Conservation (phyloP, 495 filamentous ascomycete species). For the Diplogelasinospora grovesii region DNA sequence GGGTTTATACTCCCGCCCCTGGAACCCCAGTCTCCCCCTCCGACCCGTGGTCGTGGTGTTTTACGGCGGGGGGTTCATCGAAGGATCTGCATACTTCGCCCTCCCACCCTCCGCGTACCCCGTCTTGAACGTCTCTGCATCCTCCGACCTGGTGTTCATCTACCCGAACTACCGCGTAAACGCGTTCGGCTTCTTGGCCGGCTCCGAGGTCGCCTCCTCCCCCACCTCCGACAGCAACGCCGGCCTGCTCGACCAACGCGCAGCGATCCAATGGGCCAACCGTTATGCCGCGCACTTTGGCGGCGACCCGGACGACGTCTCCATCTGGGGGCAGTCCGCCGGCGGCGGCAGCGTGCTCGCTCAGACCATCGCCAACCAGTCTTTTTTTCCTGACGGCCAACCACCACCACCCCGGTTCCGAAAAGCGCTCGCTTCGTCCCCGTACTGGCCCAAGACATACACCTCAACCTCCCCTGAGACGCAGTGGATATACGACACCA, state of each 20-base stretch:
- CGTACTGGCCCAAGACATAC: slow-evolving; percentile 58
- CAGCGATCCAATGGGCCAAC: slow-evolving; percentile 46
- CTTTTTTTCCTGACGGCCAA: slow-evolving; percentile 24
- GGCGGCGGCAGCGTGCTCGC: slow-evolving; percentile 51
- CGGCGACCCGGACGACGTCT: slow-evolving; percentile 38
- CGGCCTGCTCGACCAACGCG: slow-evolving; percentile 43
- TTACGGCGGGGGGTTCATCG: slow-evolving; percentile 57
- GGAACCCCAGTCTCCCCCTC: slow-evolving; percentile 30
- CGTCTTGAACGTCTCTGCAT: slow-evolving; percentile 41
- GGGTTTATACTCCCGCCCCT: slow-evolving; percentile 52
- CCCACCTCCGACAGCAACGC: slow-evolving; percentile 43
- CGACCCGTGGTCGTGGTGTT: slow-evolving; percentile 55
- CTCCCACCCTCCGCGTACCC: slow-evolving; percentile 52
- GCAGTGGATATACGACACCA: slow-evolving; percentile 41
- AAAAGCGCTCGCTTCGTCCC: slow-evolving; percentile 52
- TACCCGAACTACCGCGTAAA: slow-evolving; percentile 53
- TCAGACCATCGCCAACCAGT: slow-evolving; percentile 35
- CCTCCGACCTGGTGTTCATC: slow-evolving; percentile 45
- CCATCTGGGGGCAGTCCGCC: slow-evolving; percentile 38
- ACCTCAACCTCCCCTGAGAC: slow-evolving; percentile 41
- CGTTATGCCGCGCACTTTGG: slow-evolving; percentile 47
- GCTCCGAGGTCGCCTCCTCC: slow-evolving; percentile 42
- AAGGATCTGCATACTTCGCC: slow-evolving; percentile 46
- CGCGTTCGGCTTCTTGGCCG: slow-evolving; percentile 53
- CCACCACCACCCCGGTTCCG: slow-evolving; percentile 41